phyloP scores from a whole-genome alignment of 176 grass and related monocot genomes.

The Eragrostis curvula region DNA sequence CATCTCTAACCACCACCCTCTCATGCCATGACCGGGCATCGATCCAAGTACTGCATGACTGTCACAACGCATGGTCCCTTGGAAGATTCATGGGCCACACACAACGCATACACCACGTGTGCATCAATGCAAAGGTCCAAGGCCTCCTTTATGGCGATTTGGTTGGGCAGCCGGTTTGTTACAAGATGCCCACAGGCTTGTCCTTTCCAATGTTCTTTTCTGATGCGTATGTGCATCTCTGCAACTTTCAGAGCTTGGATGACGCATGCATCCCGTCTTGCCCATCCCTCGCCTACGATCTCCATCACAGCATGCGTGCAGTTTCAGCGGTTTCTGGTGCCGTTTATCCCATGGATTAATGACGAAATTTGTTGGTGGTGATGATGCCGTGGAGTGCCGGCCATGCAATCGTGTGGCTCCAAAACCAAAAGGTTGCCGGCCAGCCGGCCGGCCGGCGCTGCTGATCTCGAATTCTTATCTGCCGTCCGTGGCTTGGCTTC shows the following conservation, averaged over 20 bases:
- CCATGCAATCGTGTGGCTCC: slow-evolving; percentile 38
- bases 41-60: slow-evolving; percentile 28
- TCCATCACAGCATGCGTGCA: too few species aligned
- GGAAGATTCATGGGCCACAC: slow-evolving; percentile 63
- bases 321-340: too few species aligned
- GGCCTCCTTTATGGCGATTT: slow-evolving; percentile 55
- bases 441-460: background rate
- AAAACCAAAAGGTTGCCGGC: slow-evolving; percentile 47
- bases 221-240: too few species aligned
- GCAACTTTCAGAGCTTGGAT: too few species aligned
- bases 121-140: slow-evolving; percentile 39
- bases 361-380: background rate
- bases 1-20: slow-evolving; percentile 40
- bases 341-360: too few species aligned
- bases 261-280: too few species aligned
- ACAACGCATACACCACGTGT: background rate
- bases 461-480: background rate
- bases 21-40: slow-evolving; percentile 21
- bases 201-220: slow-evolving; percentile 22
- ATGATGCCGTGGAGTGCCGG: slow-evolving; percentile 19
- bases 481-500: background rate
- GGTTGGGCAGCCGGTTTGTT: slow-evolving; percentile 46
- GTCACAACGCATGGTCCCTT: slow-evolving; percentile 55
- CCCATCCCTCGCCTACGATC: too few species aligned
- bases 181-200: slow-evolving; percentile 50